Conservation (phyloP, 1,139 yeast genomes). For the Kodamaea plutei region DNA sequence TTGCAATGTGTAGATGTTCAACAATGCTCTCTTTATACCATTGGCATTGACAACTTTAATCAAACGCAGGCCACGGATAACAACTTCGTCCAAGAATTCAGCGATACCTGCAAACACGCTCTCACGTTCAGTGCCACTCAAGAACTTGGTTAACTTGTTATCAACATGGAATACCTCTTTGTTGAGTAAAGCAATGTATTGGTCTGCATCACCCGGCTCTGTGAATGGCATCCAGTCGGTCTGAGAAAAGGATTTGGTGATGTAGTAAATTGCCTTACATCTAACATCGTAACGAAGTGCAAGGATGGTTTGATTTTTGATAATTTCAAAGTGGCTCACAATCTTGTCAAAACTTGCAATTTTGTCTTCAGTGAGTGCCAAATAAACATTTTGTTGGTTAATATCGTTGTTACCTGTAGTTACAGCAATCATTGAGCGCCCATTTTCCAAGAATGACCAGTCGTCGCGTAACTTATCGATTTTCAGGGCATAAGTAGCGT, state of each 20-base stretch:
- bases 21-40: constrained; percentile 64
- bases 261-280: constrained; percentile 56
- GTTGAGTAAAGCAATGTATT: constrained; percentile 55
- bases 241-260: constrained; percentile 44
- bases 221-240: constrained; percentile 43
- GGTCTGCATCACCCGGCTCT: constrained; percentile 64
- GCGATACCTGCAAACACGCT: constrained; percentile 51
- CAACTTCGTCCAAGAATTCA: constrained; percentile 49
- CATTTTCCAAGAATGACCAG: constrained; percentile 56
- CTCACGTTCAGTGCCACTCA: constrained; percentile 27
- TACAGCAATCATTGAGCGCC: constrained; percentile 25
- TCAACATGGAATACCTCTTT: constrained; percentile 53
- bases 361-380: constrained; percentile 37
- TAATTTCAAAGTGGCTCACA: constrained; percentile 39
- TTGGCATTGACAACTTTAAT: constrained; percentile 54
- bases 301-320: constrained; percentile 48
- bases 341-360: constrained; percentile 46
- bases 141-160: constrained; percentile 31
- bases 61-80: constrained; percentile 57
- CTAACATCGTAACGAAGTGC: constrained; percentile 66
- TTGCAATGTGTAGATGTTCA: constrained; percentile 70
- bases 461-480: constrained; percentile 46
- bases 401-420: constrained; percentile 19
- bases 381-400: constrained; percentile 24
- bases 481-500: constrained; percentile 16